These are phyloP conservation scores for Euphorbia corollata DNA, from an alignment of 441 rosid species.

Conservation along the genomic window DNA sequence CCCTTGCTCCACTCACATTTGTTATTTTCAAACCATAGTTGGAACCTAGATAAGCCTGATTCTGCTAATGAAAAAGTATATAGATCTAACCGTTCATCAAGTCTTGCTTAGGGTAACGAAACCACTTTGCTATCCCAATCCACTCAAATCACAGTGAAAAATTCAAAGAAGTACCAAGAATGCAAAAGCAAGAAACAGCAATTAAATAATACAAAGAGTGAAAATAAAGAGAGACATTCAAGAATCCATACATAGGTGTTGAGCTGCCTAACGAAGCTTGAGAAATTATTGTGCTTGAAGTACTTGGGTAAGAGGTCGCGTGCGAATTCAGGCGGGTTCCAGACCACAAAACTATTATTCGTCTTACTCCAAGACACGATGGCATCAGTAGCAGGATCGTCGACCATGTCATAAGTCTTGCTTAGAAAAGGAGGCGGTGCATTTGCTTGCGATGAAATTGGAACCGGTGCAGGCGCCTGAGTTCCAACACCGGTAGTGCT, in stretches of 20 bases:
- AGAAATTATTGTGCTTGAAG: constrained; percentile 85
- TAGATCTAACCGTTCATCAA: not conserved
- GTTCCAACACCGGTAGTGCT: constrained; percentile 21
- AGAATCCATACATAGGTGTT: constrained; percentile 61
- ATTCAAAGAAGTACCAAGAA: no score
- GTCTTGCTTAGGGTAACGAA: not conserved
- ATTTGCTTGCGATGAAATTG: constrained; percentile 44
- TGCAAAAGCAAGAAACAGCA: no score
- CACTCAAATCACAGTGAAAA: no score
- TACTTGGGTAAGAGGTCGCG: constrained; percentile 74
- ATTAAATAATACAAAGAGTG: no score
- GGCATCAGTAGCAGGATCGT: constrained; percentile 61
- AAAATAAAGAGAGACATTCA: not conserved
- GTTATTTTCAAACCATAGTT: not conserved
- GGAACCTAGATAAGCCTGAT: not conserved
- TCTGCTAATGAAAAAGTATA: not conserved
- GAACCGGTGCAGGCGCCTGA: constrained; percentile 31
- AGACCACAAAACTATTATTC: constrained; percentile 77
- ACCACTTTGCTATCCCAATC: not conserved
- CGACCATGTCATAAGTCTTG: constrained; percentile 94
- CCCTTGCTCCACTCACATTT: not conserved
- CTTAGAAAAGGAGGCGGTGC: constrained; percentile 86
- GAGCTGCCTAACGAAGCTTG: constrained; percentile 88
- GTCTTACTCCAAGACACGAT: constrained; percentile 71
- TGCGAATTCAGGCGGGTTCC: constrained; percentile 87